Percentiles rank a stretch among this genome's conserved stretches.
Conservation (phyloP, 1,284 basidiomycete genomes). For the Fomitiporia mediterranea region DNA sequence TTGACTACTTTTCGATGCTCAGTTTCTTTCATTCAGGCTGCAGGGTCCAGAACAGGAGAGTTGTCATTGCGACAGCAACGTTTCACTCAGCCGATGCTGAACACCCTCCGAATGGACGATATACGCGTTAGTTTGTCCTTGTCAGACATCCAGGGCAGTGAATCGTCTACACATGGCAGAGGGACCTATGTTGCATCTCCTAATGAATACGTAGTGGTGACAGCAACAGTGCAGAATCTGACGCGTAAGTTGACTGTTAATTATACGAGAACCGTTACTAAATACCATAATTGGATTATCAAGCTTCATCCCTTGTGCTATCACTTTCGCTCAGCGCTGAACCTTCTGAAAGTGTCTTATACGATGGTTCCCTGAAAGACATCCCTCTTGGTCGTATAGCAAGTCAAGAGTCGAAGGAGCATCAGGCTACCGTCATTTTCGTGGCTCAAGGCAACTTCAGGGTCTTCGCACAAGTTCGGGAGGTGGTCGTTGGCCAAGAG, state of each 20-base stretch:
- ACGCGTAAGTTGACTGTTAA: conserved; percentile 21
- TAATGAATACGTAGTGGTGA: conserved; percentile 27
- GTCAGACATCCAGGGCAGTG: conserved; percentile 25
- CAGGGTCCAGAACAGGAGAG: conserved; percentile 67
- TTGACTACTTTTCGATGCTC: not conserved
- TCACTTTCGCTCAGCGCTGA: conserved; percentile 50
- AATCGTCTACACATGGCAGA: conserved; percentile 43
- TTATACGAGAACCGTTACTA: not conserved
- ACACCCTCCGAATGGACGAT: conserved; percentile 62
- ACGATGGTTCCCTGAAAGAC: conserved; percentile 60
- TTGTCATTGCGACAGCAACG: conserved; percentile 73
- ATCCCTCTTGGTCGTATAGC: conserved; percentile 56
- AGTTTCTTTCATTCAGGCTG: conserved; percentile 50
- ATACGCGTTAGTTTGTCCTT: conserved; percentile 58
- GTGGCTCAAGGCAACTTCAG: conserved; percentile 71
- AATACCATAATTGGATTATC: not conserved
- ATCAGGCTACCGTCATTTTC: conserved; percentile 68
- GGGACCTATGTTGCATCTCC: conserved; percentile 38
- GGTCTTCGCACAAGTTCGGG: conserved; percentile 53
- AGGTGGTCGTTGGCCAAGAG: conserved; percentile 20
- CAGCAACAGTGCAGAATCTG: conserved; percentile 23
- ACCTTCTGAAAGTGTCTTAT: conserved; percentile 60
- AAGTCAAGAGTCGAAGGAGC: conserved; percentile 45
- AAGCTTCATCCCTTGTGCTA: conserved; percentile 49
- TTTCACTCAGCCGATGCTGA: conserved; percentile 72